Evolutionary conservation across 345 rosid genomes (phyloP), one percentile per base, ranked within the genome.

Genomic region (Heritiera fomes): DNA sequence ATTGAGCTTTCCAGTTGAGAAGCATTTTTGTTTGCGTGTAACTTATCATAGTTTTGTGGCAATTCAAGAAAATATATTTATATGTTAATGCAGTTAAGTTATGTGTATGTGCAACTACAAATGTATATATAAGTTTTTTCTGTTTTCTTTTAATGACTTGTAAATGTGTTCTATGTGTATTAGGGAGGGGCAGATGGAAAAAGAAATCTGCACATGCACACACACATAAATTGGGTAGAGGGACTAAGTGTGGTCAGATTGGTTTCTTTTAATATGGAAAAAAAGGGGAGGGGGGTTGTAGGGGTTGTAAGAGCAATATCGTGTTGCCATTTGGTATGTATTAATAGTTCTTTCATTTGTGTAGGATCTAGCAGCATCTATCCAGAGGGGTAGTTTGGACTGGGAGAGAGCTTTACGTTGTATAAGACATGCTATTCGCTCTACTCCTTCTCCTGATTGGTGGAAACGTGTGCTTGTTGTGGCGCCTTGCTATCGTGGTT

Each of bases 331-430:
- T 41, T 43, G 61, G 18, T 63, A 30, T 17, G 34, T 23, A 79
- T 79, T 46, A 62, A 45, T 74, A 20, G 15, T 47, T 34, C 38
- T 34, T n/a, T 81, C 13, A 40, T 78, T 73, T 78, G 10, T 83
- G 63, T 83, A 97, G 99, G 99, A 96, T 82, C 92, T 94, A 82
- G 98, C 99, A 45, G 89, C 63, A 81, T 91, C 91, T 76, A 91
- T 96, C 84, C 97, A 90, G 82, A 87, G 87, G 85, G 98, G 98
- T 87, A 92, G 99, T 88, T 86, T 96, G 81, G 99, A 96, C 73
- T 96, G 99, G 99, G 98, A 96, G 85, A 94, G 99, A 90, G 98
- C 98, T 73, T 86, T 94, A 84, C 94, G 98, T 50, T 94, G 99
- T 85, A 86, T 96, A 84, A 91, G 97, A 75, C 98, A 96, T 83